Evolutionary conservation across 495 filamentous ascomycete species (phyloP).

Genomic region (Rusavskia elegans): DNA sequence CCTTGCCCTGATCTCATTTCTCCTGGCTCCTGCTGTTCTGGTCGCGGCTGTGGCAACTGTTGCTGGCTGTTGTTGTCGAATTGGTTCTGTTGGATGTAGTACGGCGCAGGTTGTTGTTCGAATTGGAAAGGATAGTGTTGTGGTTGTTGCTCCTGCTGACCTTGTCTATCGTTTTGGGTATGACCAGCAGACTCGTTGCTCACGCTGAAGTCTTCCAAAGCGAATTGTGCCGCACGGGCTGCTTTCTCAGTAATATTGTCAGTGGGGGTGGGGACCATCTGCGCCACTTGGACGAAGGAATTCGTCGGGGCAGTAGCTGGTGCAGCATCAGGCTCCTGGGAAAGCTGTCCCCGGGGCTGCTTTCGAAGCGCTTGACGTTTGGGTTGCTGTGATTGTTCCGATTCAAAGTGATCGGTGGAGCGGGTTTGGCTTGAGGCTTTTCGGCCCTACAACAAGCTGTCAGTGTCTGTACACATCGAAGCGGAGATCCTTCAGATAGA

Average conservation of each 20-base stretch:
- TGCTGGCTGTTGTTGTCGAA: constrained; percentile 21
- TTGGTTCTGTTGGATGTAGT: constrained; percentile 20
- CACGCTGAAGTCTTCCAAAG: constrained; percentile 24
- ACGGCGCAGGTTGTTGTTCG: constrained; percentile 12
- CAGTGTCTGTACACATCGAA: neutral
- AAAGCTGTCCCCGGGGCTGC: neutral
- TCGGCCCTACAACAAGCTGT: neutral
- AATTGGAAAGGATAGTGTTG: constrained; percentile 17
- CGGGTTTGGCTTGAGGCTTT: neutral
- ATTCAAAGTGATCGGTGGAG: neutral
- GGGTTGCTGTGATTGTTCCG: neutral
- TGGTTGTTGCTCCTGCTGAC: constrained; percentile 18
- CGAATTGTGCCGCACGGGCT: constrained; percentile 36
- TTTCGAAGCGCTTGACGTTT: neutral
- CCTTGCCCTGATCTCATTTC: constrained; percentile 12
- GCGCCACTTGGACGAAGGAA: neutral
- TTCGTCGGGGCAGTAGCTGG: neutral
- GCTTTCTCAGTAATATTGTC: constrained; percentile 37
- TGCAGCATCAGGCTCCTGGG: neutral
- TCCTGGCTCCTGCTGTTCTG: constrained; percentile 8
- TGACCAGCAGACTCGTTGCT: constrained; percentile 14
- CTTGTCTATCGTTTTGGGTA: constrained; percentile 17
- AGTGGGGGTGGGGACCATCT: neutral
- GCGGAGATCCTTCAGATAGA: no score
- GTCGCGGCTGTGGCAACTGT: constrained; percentile 27